These are phyloP conservation scores for Myriosclerotinia curreyana DNA, from an alignment of 2,329 filamentous ascomycete species.

Conservation along the genomic window DNA sequence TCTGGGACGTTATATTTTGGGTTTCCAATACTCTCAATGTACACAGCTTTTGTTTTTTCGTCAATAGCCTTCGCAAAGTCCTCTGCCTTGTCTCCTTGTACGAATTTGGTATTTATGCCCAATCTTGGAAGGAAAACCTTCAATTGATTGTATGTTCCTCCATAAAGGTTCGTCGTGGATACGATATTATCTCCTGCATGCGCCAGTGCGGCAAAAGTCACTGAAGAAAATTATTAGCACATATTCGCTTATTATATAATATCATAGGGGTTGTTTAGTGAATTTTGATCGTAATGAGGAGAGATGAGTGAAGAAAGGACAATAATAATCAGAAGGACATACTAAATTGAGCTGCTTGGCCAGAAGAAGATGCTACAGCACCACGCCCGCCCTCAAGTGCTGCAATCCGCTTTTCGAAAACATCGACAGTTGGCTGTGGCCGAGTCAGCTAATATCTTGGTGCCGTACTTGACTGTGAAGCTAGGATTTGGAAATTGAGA, in stretches of 20 bases:
- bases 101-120: slow-evolving; percentile 83
- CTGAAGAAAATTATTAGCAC: slow-evolving; percentile 1
- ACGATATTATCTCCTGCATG: slow-evolving; percentile 90
- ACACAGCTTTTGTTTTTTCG: slow-evolving; percentile 89
- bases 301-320: not conserved
- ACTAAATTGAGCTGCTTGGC: slow-evolving; percentile 85
- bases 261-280: not conserved
- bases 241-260: not conserved
- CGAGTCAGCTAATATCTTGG: slow-evolving; percentile 19
- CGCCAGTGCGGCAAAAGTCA: slow-evolving; percentile 72
- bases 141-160: slow-evolving; percentile 95
- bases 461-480: slow-evolving; percentile 15
- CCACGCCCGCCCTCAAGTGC: slow-evolving; percentile 88
- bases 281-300: not conserved
- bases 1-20: slow-evolving; percentile 93
- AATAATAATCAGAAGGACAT: not conserved
- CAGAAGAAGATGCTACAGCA: slow-evolving; percentile 79
- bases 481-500: slow-evolving; percentile 3
- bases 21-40: slow-evolving; percentile 84
- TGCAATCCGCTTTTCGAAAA: slow-evolving; percentile 95
- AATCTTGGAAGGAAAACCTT: slow-evolving; percentile 83
- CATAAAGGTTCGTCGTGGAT: slow-evolving; percentile 85
- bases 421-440: slow-evolving; percentile 77
- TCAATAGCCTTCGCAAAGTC: slow-evolving; percentile 82
- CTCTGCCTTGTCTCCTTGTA: slow-evolving; percentile 73